Conservation (phyloP, 148 eudicot species). For the Oxyria digyna region DNA sequence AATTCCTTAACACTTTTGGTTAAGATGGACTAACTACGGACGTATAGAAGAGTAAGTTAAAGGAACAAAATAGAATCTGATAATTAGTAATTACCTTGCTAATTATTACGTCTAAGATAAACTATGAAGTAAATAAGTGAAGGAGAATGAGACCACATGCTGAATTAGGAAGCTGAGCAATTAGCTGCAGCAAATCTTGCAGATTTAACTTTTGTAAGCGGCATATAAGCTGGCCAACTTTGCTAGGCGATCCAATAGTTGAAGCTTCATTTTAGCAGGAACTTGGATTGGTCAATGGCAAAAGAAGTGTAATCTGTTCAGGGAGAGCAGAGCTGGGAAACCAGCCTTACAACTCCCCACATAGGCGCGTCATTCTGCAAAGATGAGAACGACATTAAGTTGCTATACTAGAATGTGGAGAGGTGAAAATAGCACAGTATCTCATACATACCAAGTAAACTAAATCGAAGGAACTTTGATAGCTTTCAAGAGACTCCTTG, state of each 20-base stretch:
- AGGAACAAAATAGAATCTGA: neutral
- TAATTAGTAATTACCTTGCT: neutral
- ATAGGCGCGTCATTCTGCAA: conserved; percentile 79
- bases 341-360: conserved; percentile 63
- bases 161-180: neutral
- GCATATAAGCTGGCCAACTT: neutral
- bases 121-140: neutral
- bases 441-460: neutral
- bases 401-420: neutral
- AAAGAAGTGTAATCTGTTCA: conserved; percentile 11
- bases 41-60: neutral
- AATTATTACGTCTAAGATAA: neutral
- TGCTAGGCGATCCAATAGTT: neutral
- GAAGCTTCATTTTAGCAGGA: neutral
- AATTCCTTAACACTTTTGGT: too few relatives aligned
- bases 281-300: neutral
- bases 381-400: conserved; percentile 3
- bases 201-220: neutral
- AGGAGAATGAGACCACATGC: neutral
- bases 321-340: conserved; percentile 49
- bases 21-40: neutral
- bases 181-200: neutral
- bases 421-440: neutral
- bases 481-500: conserved; percentile 58
- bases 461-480: conserved; percentile 9